Evolutionary conservation across 768 basidiomycete species (phyloP).

Genomic region (Tricholoma sp.): DNA sequence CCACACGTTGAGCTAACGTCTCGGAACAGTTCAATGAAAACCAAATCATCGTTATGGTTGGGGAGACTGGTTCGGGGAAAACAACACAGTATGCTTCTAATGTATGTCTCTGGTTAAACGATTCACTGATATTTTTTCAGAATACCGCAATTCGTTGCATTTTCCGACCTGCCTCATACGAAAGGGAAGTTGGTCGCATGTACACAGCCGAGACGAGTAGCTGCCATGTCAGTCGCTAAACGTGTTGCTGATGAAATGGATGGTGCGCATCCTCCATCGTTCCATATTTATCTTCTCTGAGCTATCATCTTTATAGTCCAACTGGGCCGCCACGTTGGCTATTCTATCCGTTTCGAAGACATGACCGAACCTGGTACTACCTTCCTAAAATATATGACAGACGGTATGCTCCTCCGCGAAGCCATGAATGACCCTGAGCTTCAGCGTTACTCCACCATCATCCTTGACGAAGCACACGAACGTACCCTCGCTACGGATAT

Average conservation of each 20-base stretch:
- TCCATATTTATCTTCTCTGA: conserved; percentile 1
- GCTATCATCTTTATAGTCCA: conserved; percentile 48
- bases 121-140: conserved; percentile 33
- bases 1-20: conserved; percentile 21
- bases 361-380: conserved; percentile 88
- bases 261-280: conserved; percentile 44
- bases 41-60: conserved; percentile 88
- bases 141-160: conserved; percentile 96
- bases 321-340: conserved; percentile 93
- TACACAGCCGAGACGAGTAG: conserved; percentile 94
- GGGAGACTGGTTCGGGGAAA: conserved; percentile 95
- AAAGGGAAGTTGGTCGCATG: conserved; percentile 92
- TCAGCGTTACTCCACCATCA: conserved; percentile 91
- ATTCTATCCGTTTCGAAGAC: conserved; percentile 98
- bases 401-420: conserved; percentile 98
- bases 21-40: conserved; percentile 58
- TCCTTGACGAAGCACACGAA: conserved; percentile 98
- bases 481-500: conserved; percentile 97
- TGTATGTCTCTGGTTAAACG: background rate
- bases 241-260: conserved; percentile 99
- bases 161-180: conserved; percentile 87
- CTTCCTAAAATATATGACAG: conserved; percentile 99
- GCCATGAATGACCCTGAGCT: conserved; percentile 95
- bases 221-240: conserved; percentile 97
- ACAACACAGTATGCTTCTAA: conserved; percentile 71